These are phyloP conservation scores for Pleurotus giganteus DNA, from an alignment of 768 basidiomycete species.

Conservation along the genomic window DNA sequence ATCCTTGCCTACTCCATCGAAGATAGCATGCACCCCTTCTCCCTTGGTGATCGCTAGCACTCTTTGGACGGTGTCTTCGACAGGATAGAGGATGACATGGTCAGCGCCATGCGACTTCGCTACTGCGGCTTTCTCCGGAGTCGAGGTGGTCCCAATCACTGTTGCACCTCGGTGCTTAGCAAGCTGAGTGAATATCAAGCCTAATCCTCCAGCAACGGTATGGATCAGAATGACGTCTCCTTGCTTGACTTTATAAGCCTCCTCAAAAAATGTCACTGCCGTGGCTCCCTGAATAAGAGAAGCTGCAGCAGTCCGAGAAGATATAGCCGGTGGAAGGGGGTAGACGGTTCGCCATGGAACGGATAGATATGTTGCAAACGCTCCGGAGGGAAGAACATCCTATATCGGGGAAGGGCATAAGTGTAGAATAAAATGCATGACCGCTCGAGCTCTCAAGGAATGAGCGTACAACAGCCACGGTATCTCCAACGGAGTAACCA, in stretches of 20 bases:
- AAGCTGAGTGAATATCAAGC: constrained; percentile 64
- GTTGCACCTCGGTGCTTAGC: constrained; percentile 75
- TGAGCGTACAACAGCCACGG: constrained; percentile 65
- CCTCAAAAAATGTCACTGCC: constrained; percentile 71
- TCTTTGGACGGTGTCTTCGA: constrained; percentile 70
- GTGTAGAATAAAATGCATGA: not conserved
- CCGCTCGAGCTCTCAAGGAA: not conserved
- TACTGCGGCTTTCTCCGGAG: constrained; percentile 75
- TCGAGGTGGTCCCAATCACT: constrained; percentile 93
- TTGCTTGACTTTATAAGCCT: constrained; percentile 80
- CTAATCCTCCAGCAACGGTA: constrained; percentile 91
- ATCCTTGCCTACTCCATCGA: constrained; percentile 96
- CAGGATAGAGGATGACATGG: constrained; percentile 81
- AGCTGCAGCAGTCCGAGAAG: constrained; percentile 65
- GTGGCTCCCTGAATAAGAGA: constrained; percentile 76
- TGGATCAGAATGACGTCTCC: constrained; percentile 83
- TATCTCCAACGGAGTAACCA: constrained; percentile 64
- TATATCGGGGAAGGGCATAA: too few relatives aligned
- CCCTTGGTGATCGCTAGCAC: constrained; percentile 77
- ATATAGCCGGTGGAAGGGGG: constrained; percentile 62
- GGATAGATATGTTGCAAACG: constrained; percentile 73
- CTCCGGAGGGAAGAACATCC: constrained; percentile 37
- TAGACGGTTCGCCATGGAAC: constrained; percentile 55
- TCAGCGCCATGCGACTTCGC: constrained; percentile 81
- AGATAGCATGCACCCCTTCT: constrained; percentile 81